Evolutionary conservation across 176 grass and related monocot species (phyloP), one percentile per base, ranked within the genome.

Genomic region (Oryza meridionalis): DNA sequence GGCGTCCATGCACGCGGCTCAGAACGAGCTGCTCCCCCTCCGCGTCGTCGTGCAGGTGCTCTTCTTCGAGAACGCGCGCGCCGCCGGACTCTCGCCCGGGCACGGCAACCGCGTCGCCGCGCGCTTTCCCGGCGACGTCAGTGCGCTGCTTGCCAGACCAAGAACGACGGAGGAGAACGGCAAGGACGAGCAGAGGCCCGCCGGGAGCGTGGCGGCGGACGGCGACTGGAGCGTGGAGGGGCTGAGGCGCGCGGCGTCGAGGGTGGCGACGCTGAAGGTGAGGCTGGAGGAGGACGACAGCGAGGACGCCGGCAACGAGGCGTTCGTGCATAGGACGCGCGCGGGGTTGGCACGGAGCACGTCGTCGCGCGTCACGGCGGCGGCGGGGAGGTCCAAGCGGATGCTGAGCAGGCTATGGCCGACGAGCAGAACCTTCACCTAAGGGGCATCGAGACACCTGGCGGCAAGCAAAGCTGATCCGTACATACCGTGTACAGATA

Each of bases 21-120:
- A 88, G 85, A 97, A 97, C 58, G 94, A 97, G 50, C 27, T 88
- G 46, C 89, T 97, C 19, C 94, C 94, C 1, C 85, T 97, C 66
- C 67, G 94, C 27, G 86, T 94, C 44, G 91, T 97, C 3, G 85
- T 97, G 77, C 94, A 94, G 79, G 91, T 97, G 66, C 87, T 97
- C 17, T 97, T 97, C 91, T 94, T 90, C 75, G 94, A 94, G 82
- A 90, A 92, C n/a, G 88, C 91, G 40, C 94, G 94, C n/a, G 80
- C 71, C 0, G 82, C 84, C 70, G 66, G 76, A 50, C 21, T 53
- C 49, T 78, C 45, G 65, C 71, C 61, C 6, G 64, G 73, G n/a
- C 26, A 22, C 55, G 59, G 78, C 29, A 46, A 62, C 63, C 84
- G 87, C 72, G 86, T 81, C 44, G 65, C 84, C 29, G 21, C 58